These are phyloP conservation scores for Fibroporia radiculosa DNA, from an alignment of 768 basidiomycete genomes.

Conservation along the genomic window DNA sequence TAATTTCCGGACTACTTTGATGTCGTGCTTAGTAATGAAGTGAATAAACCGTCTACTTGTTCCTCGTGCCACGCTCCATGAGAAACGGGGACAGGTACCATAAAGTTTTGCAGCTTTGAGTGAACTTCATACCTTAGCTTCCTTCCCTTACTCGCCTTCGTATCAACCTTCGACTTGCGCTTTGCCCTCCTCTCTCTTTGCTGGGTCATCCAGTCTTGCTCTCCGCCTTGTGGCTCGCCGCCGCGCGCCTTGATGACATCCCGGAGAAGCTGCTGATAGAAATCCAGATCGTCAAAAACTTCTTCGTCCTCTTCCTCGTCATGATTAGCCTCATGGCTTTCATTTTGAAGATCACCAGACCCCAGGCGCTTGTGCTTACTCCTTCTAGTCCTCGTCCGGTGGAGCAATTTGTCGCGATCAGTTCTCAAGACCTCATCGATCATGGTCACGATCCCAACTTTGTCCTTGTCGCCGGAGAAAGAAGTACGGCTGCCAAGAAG, in stretches of 20 bases:
- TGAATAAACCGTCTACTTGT: conserved; percentile 92
- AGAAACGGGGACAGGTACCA: conserved; percentile 71
- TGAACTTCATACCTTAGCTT: conserved; percentile 93
- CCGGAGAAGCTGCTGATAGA: conserved; percentile 86
- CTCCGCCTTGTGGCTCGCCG: conserved; percentile 29
- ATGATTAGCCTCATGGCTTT: conserved; percentile 5
- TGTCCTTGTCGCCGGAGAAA: conserved; percentile 34
- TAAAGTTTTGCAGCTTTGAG: conserved; percentile 95
- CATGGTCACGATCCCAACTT: conserved; percentile 52
- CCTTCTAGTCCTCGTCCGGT: conserved; percentile 53
- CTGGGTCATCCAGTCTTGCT: conserved; percentile 53
- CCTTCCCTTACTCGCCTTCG: conserved; percentile 91
- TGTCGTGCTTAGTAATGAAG: conserved; percentile 54
- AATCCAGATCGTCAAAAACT: conserved; percentile 84
- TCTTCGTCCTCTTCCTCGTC: conserved; percentile 34
- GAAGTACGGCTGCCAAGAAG: conserved; percentile 63
- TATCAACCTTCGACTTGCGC: conserved; percentile 77
- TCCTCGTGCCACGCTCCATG: conserved; percentile 86
- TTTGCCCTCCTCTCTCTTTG: conserved; percentile 69
- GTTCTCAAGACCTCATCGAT: conserved; percentile 62
- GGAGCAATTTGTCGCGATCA: conserved; percentile 50
- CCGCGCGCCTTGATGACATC: conserved; percentile 79
- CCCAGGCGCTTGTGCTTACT: conserved; percentile 37
- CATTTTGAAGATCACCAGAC: conserved; percentile 17
- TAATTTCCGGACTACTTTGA: no score